Base-by-base conservation (phyloP, 805 yeast genomes). In the Lipomyces sp. region DNA sequence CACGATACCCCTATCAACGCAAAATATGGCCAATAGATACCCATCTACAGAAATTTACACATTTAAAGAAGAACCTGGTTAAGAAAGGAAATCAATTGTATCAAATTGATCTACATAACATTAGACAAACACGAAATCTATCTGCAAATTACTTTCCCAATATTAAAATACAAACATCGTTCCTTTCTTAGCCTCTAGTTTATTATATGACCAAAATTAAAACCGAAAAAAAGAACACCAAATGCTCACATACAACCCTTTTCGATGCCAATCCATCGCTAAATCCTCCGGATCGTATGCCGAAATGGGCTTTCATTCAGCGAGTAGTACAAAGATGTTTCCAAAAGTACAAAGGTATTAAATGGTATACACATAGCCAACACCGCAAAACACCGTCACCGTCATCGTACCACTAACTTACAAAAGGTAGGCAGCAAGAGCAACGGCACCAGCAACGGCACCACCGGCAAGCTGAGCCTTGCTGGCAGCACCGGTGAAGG, bases 361-460 rank as follows among this genome's bases (percentile, higher is more conserved):
- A 7, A 29, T 51, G 54, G 32, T 51, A 51, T 32, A 29, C 34
- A 51, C 15, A 24, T 1, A 42, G 2, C 48, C 24, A 5, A 42
- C n/a, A 42, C 48, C 48, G 15, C 6, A 35, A 6, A 2, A 0
- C 48, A 42, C 29, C 48, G 5, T 42, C 29, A 15, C 48, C 54
- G 11, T 32, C 54, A 29, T 24, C 54, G 4, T 34, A 51, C n/a
- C 29, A 13, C 54, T 1, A 24, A 50, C 67, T 72, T 72, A 72
- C 64, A 72, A 60, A 57, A 72, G 62, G 72, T 71, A 69, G 60
- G 73, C 73, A 64, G 73, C 74, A 32, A 70, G 53, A 63, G 85
- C 85, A 67, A 84, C 83, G 68, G 80, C 79, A 79, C 83, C 85
- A 72, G 85, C 86, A 70, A 80, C 78, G 76, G 84, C 86, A 80